Base-by-base conservation (phyloP, 305 asterid species). In the Fraxinus nigra region DNA sequence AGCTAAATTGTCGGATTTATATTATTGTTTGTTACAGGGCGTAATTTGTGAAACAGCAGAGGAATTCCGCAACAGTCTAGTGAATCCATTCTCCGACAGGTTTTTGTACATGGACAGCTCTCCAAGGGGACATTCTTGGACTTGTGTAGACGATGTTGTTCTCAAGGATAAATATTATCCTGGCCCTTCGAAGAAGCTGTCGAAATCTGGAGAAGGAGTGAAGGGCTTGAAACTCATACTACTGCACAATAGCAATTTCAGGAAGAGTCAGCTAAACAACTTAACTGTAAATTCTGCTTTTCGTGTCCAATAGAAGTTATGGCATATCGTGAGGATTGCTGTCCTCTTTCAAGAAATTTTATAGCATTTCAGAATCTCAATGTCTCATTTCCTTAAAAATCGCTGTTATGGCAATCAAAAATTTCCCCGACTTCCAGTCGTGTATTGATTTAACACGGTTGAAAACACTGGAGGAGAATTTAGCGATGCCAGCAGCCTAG, bases 81-180 rank as follows among this genome's bases (percentile, higher is more conserved):
- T 92, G 83, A 94, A 90, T 80, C 98, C 98, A 7, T 94, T 94
- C 77, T 93, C 98, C 9, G 81, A 85, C 22, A 89, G 98, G 84
- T 94, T 91, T 81, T 79, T 93, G 89, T 93, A 92, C 85, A 75
- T 84, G 30, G 86, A 89, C 40, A 93, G 98, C 80, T 90, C 97
- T 22, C 93, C 98, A 0, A 86, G 90, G 81, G 98, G 98, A 77
- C 91, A 86, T 35, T 89, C 97, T 51, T 94, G 98, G 98, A 87
- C 95, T 63, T 87, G 87, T 79, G 88, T 5, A 34, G 97, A 94
- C 80, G 98, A 91, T 78, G 51, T 79, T 70, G 89, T 91, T 84
- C 92, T 94, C 0, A 90, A 85, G 89, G 93, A 93, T 87, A 90
- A 88, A 79, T 93, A 89, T 80, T 89, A 92, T 82, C 88, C 87